These are phyloP conservation scores for Taiozyma onychis DNA, from an alignment of 1,139 yeast species.

Conservation along the genomic window DNA sequence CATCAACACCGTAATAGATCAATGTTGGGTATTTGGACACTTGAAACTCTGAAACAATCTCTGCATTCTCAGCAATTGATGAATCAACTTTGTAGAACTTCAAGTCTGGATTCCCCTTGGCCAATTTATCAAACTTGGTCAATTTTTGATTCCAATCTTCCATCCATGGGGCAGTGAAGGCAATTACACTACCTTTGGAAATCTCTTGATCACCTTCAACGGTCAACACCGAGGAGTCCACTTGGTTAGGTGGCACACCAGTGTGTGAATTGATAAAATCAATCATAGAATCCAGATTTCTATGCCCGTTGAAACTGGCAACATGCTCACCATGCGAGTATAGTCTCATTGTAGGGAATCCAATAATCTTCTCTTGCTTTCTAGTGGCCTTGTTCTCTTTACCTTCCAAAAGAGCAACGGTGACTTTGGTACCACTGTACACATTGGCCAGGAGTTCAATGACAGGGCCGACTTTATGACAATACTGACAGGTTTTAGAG, in stretches of 20 bases:
- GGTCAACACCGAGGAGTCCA: constrained; percentile 7
- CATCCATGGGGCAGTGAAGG: constrained; percentile 21
- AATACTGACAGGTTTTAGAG: constrained; percentile 14
- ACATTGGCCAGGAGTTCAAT: constrained; percentile 18
- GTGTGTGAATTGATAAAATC: constrained; percentile 16
- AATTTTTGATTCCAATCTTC: constrained; percentile 16
- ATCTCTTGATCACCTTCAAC: constrained; percentile 3
- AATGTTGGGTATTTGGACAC: constrained; percentile 17
- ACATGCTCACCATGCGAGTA: constrained; percentile 21
- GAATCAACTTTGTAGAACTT: constrained; percentile 16
- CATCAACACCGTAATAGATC: constrained; percentile 9
- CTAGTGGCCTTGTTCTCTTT: constrained; percentile 16
- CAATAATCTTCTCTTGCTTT: constrained; percentile 14
- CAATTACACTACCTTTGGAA: constrained; percentile 9
- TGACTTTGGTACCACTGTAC: constrained; percentile 16
- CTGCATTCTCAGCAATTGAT: constrained; percentile 10
- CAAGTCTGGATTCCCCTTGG: constrained; percentile 9
- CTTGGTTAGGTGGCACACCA: constrained; percentile 19
- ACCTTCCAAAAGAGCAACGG: constrained; percentile 22
- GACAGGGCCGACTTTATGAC: constrained; percentile 20
- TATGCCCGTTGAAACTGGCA: constrained; percentile 12
- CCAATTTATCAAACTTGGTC: constrained; percentile 16
- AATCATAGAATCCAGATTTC: constrained; percentile 18
- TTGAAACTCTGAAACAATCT: constrained; percentile 15
- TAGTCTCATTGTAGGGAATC: constrained; percentile 23